Evolutionary conservation across 2,329 filamentous ascomycete genomes (phyloP).

Genomic region (Neurospora sp.): DNA sequence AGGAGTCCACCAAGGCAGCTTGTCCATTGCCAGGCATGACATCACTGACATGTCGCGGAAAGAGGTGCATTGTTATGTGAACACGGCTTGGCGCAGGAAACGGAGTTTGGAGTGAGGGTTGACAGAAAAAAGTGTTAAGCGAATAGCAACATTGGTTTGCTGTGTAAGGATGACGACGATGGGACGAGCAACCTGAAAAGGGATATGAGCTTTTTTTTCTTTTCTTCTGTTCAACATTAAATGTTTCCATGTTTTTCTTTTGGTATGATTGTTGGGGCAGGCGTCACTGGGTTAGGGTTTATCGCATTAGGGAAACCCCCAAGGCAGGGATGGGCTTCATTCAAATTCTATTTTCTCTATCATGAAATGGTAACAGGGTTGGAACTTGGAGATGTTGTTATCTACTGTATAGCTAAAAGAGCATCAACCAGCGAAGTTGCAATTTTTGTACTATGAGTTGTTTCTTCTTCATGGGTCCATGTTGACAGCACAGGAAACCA

Average conservation of each 20-base stretch:
- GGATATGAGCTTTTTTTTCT: not conserved
- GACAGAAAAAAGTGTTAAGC: not conserved
- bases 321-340: not conserved
- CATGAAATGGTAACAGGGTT: not conserved
- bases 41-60: not conserved
- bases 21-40: not conserved
- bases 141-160: not conserved
- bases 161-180: not conserved
- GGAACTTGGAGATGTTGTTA: not conserved
- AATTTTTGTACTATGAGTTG: not conserved
- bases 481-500: not conserved
- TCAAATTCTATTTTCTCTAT: not conserved
- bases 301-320: not conserved
- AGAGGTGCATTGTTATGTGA: not conserved
- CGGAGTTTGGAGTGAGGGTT: not conserved
- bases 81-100: not conserved
- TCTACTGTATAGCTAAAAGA: not conserved
- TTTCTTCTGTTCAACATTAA: not conserved
- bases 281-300: not conserved
- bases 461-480: not conserved
- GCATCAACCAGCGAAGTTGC: not conserved
- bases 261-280: not conserved
- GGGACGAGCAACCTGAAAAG: not conserved
- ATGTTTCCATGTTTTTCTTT: not conserved
- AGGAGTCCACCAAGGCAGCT: conserved; percentile 5